A percentile compares a stretch with the other conserved stretches of the same genome.
Evolutionary conservation across 208 protist species (phyloP).

Genomic region (Trypanosoma rangeli): DNA sequence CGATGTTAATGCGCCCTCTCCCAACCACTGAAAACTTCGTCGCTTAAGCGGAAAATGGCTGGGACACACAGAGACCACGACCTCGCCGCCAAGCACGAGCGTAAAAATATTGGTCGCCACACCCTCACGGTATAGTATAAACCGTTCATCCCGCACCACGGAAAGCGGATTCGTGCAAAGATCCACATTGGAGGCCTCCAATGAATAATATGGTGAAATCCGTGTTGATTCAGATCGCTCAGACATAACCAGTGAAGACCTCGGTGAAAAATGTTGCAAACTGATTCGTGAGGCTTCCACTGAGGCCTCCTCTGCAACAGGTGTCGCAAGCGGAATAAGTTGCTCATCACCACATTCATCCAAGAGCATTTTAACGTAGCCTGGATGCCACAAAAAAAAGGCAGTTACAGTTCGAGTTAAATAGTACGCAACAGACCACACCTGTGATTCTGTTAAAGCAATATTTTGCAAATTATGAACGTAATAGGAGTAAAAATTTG

Average conservation of each 20-base stretch:
- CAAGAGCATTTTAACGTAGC: constrained; percentile 81
- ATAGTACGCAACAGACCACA: constrained; percentile 87
- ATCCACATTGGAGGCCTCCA: not conserved
- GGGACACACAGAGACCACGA: constrained; percentile 65
- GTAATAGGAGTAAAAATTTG: constrained; percentile 91
- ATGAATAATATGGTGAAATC: not conserved
- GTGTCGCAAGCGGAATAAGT: constrained; percentile 30
- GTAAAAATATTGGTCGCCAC: constrained; percentile 54
- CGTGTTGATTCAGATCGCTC: not conserved
- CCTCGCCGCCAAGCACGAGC: constrained; percentile 68
- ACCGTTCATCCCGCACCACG: constrained; percentile 38
- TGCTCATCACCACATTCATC: constrained; percentile 75
- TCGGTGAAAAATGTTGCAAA: not conserved
- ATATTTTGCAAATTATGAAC: constrained; percentile 48
- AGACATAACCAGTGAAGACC: not conserved
- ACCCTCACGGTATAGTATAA: constrained; percentile 72
- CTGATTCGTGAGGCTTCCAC: not conserved
- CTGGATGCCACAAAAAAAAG: constrained; percentile 69
- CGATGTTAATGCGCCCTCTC: constrained; percentile 68
- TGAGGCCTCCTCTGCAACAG: not conserved
- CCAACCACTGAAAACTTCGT: constrained; percentile 69
- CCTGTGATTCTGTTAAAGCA: constrained; percentile 72
- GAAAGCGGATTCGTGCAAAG: constrained; percentile 44
- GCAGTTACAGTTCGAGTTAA: constrained; percentile 57
- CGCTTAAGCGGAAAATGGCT: constrained; percentile 54